Evolutionary conservation across 208 protist genomes (phyloP).

Genomic region (Phytomonas sp.): DNA sequence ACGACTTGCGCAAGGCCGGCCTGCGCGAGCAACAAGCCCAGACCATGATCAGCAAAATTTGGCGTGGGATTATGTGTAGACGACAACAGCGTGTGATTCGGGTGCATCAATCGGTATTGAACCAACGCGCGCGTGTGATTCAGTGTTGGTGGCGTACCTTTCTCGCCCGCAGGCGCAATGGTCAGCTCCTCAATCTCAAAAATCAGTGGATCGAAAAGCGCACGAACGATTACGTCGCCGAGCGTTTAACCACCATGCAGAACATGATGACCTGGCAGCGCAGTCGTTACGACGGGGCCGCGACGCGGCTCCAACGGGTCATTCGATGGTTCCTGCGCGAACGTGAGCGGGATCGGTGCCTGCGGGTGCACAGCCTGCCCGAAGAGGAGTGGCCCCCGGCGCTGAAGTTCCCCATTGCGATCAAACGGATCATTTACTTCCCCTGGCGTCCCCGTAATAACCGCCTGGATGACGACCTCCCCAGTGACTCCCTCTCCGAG

Average conservation of each 20-base stretch:
- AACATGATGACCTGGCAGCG: conserved; percentile 78
- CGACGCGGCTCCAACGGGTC: conserved; percentile 51
- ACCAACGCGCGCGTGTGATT: conserved; percentile 42
- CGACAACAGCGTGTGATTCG: conserved; percentile 43
- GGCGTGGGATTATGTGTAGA: conserved; percentile 69
- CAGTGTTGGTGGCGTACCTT: conserved; percentile 80
- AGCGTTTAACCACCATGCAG: conserved; percentile 27
- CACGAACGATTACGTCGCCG: conserved; percentile 26
- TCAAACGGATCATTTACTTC: conserved; percentile 46
- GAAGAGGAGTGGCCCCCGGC: conserved; percentile 22
- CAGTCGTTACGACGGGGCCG: conserved; percentile 47
- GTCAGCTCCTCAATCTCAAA: conserved; percentile 27
- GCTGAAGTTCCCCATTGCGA: conserved; percentile 27
- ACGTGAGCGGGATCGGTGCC: conserved; percentile 14
- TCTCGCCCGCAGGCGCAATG: conserved; percentile 22
- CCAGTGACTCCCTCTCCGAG: no score
- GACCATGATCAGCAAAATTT: conserved; percentile 52
- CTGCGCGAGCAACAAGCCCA: conserved; percentile 56
- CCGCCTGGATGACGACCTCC: background rate
- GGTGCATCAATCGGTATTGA: conserved; percentile 29
- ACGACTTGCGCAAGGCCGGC: conserved; percentile 50
- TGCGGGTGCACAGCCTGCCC: conserved; percentile 13
- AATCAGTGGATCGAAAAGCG: conserved; percentile 43
- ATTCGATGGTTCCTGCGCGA: conserved; percentile 53
- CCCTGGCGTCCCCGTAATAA: conserved; percentile 35